Percentiles rank a stretch among this genome's conserved stretches.
These are phyloP conservation scores for Adansonia madagascariensis DNA, from an alignment of 441 rosid species.

Conservation along the genomic window DNA sequence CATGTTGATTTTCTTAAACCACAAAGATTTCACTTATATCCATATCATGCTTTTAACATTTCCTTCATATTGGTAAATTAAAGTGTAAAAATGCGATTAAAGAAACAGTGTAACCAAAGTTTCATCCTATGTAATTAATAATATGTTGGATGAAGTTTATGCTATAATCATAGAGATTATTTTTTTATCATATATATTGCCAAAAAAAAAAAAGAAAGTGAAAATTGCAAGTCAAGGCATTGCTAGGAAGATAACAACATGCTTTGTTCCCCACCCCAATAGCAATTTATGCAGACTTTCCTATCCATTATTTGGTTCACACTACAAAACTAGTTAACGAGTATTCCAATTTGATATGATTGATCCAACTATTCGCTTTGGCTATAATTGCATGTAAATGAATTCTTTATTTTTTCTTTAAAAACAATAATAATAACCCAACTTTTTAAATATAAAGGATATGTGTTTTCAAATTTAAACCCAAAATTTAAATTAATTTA, in stretches of 20 bases:
- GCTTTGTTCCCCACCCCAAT: background rate
- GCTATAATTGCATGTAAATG: background rate
- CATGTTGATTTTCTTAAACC: background rate
- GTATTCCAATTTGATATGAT: background rate
- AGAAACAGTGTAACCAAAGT: background rate
- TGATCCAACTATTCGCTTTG: background rate
- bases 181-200: background rate
- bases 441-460: background rate
- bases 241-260: background rate
- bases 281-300: background rate
- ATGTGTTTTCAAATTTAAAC: background rate
- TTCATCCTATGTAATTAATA: background rate
- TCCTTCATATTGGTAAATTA: background rate
- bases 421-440: background rate
- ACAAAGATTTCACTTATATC: background rate
- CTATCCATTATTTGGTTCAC: slow-evolving; percentile 10
- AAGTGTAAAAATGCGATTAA: background rate
- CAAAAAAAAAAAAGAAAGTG: background rate
- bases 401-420: background rate
- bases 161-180: background rate
- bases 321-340: background rate
- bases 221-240: background rate
- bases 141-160: background rate
- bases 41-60: background rate
- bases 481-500: background rate